Evolutionary conservation across 2,329 filamentous ascomycete genomes (phyloP).

Genomic region (Colletotrichum brevisporum): DNA sequence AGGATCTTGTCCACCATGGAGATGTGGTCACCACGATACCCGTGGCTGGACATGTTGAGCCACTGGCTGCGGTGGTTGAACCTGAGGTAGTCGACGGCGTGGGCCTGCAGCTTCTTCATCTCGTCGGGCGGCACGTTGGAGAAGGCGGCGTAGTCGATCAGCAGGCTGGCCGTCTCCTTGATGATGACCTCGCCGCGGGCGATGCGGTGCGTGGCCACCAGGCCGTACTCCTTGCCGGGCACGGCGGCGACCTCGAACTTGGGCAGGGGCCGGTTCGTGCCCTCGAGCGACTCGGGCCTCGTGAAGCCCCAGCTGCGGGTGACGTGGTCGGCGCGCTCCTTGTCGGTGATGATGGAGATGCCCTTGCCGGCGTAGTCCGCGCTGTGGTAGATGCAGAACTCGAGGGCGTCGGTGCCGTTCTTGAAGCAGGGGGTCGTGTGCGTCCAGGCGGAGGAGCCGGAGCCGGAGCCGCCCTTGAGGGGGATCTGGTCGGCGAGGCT

Average conservation of each 20-base stretch:
- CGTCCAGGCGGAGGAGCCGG: slow-evolving; percentile 27
- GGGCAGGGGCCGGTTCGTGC: slow-evolving; percentile 44
- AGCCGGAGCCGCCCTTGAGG: slow-evolving; percentile 1
- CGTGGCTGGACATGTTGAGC: slow-evolving; percentile 56
- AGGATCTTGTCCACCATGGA: slow-evolving; percentile 53
- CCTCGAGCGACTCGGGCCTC: slow-evolving; percentile 42
- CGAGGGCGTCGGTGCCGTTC: slow-evolving; percentile 31
- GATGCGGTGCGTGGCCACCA: slow-evolving; percentile 52
- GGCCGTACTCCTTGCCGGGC: slow-evolving; percentile 61
- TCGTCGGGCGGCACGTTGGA: slow-evolving; percentile 46
- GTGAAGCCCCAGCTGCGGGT: slow-evolving; percentile 48
- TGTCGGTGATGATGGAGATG: slow-evolving; percentile 55
- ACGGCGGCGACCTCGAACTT: slow-evolving; percentile 53
- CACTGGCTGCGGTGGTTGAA: slow-evolving; percentile 47
- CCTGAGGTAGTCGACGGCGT: slow-evolving; percentile 50
- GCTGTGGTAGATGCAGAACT: slow-evolving; percentile 54
- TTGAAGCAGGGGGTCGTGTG: slow-evolving; percentile 32
- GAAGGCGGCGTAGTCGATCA: slow-evolving; percentile 57
- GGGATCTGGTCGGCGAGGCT: slow-evolving; percentile 17
- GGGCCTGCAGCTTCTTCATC: slow-evolving; percentile 49
- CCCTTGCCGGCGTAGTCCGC: slow-evolving; percentile 54
- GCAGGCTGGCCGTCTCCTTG: slow-evolving; percentile 53
- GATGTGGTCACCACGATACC: slow-evolving; percentile 44
- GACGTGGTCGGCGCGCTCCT: slow-evolving; percentile 49
- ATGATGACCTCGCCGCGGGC: slow-evolving; percentile 55